phyloP scores from a whole-genome alignment of 2,329 filamentous ascomycete species.

The Fusarium agapanthi region DNA sequence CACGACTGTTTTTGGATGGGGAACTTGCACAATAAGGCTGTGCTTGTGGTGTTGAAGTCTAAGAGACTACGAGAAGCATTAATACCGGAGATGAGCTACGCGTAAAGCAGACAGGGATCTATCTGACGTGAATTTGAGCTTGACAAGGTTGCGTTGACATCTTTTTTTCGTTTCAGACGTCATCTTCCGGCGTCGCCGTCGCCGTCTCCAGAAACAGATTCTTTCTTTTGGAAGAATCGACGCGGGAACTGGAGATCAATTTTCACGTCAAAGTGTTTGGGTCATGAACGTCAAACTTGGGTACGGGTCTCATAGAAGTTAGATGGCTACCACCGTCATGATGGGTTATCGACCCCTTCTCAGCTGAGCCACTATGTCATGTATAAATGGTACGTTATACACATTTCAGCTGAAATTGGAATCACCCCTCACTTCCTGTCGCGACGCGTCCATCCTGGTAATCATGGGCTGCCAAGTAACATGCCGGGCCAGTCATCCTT shows the following conservation, averaged over 20 bases:
- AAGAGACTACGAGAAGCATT: constrained; percentile 32
- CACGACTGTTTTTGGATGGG: neutral
- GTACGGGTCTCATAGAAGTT: neutral
- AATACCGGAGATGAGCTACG: constrained; percentile 42
- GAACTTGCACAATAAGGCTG: neutral
- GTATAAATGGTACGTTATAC: neutral
- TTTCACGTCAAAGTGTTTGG: neutral
- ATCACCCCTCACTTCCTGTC: constrained; percentile 4
- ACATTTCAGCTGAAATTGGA: constrained; percentile 13
- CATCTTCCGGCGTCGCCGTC: constrained; percentile 38
- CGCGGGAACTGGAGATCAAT: neutral
- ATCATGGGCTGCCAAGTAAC: neutral
- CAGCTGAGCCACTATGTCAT: constrained; percentile 18
- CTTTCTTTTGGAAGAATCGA: neutral
- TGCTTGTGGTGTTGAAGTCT: constrained; percentile 1
- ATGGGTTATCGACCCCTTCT: neutral
- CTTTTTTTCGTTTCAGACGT: constrained; percentile 40
- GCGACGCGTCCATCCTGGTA: constrained; percentile 22
- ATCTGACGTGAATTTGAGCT: constrained; percentile 43
- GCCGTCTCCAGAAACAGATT: constrained; percentile 29
- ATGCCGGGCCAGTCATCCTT: neutral
- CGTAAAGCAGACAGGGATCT: constrained; percentile 36
- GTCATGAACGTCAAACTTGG: neutral
- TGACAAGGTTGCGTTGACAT: constrained; percentile 31
- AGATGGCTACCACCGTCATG: neutral